A percentile compares a stretch with the other conserved stretches of the same genome.
Evolutionary conservation across 768 basidiomycete species (phyloP).

Genomic region (Zangia roseola): DNA sequence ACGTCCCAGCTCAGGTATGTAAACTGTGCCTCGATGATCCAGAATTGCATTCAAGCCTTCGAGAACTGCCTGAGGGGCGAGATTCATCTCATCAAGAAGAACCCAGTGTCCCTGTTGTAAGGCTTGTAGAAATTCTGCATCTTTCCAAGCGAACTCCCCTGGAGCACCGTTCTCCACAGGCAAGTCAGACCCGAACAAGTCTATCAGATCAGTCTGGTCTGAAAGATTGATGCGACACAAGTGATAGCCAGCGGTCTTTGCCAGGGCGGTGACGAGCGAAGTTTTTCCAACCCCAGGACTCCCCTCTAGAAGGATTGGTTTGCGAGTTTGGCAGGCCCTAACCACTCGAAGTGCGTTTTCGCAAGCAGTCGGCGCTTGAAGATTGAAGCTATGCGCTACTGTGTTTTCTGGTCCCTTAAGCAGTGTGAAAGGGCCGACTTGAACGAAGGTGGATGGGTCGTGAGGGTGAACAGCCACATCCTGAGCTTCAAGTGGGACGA

Average conservation of each 20-base stretch:
- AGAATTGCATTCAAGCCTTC: constrained; percentile 96
- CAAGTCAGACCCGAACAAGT: constrained; percentile 94
- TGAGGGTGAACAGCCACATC: constrained; percentile 28
- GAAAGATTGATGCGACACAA: constrained; percentile 95
- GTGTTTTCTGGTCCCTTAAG: constrained; percentile 49
- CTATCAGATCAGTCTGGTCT: constrained; percentile 95
- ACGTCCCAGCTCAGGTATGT: constrained; percentile 90
- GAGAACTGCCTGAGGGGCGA: constrained; percentile 93
- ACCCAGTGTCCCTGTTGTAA: constrained; percentile 98
- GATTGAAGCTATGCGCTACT: constrained; percentile 57
- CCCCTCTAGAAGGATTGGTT: constrained; percentile 94
- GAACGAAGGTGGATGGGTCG: constrained; percentile 41
- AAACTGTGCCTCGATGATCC: constrained; percentile 94
- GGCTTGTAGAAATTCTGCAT: constrained; percentile 92
- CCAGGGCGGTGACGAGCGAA: constrained; percentile 85
- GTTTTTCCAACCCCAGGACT: constrained; percentile 99
- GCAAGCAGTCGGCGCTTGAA: constrained; percentile 85
- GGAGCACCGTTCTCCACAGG: constrained; percentile 89
- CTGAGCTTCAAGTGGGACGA: constrained; percentile 47
- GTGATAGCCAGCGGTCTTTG: constrained; percentile 71
- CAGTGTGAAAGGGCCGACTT: constrained; percentile 76
- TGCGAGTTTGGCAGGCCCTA: constrained; percentile 84
- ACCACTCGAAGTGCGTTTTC: constrained; percentile 87
- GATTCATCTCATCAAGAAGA: constrained; percentile 97
- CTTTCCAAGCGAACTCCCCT: constrained; percentile 96